phyloP scores from a whole-genome alignment of 2,329 filamentous ascomycete genomes.

The Hypoxylon sp. region DNA sequence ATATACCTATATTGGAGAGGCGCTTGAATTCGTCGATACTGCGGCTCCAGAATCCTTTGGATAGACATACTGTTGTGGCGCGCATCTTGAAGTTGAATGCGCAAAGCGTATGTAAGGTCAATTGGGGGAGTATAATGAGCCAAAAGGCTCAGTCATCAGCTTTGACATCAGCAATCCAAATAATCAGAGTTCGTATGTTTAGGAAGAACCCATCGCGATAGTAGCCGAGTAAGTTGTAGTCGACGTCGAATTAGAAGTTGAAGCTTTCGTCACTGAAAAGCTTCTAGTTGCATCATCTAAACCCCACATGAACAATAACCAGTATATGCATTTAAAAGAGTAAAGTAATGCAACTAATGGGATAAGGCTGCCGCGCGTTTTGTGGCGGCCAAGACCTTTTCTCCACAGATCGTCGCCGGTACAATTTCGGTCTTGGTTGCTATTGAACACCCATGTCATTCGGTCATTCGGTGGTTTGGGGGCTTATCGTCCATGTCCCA shows the following conservation, averaged over 20 bases:
- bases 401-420: conserved; percentile 11
- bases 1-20: conserved; percentile 69
- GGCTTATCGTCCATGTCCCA: conserved; percentile 16
- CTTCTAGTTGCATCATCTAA: conserved; percentile 22
- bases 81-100: conserved; percentile 60
- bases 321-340: neutral
- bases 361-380: conserved; percentile 35
- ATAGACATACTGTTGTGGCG: conserved; percentile 60
- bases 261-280: conserved; percentile 38
- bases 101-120: conserved; percentile 23
- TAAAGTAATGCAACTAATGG: conserved; percentile 19
- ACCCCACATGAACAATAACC: neutral
- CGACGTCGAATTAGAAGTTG: conserved; percentile 20
- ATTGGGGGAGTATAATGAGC: conserved; percentile 48
- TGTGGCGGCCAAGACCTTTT: conserved; percentile 33
- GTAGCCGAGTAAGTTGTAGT: conserved; percentile 2
- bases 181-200: neutral
- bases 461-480: neutral
- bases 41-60: conserved; percentile 70
- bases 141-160: conserved; percentile 53
- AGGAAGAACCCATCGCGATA: conserved; percentile 21
- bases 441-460: conserved; percentile 12
- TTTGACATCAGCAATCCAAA: conserved; percentile 49
- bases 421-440: conserved; percentile 9
- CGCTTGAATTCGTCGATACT: conserved; percentile 73